Base-by-base conservation (phyloP, 768 basidiomycete species). In the Dacryopinax primogenitus region DNA sequence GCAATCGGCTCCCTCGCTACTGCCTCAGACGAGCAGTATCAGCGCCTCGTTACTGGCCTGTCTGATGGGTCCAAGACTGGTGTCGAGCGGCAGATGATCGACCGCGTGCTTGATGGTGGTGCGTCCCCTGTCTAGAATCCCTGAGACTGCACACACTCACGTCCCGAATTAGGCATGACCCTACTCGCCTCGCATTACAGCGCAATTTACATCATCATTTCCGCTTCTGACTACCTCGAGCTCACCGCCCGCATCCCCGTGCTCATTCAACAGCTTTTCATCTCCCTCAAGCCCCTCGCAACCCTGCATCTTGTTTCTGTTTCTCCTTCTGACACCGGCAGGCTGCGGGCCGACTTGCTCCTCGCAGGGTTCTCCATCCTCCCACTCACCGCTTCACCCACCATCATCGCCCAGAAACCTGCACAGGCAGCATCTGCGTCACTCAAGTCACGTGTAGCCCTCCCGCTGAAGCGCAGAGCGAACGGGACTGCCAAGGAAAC, bases 41-140 rank as follows among this genome's bases (percentile, higher is more conserved):
- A 92, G 73, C 74, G 81, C 1, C 76, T 90, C 67, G 79, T 90
- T 63, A 79, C 83, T 6, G 77, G 79, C 68, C 76, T 91, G 66
- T 18, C 47, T 73, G 74, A 74, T 65, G 62, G 63, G 36, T 58
- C 62, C 12, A 79, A 78, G 18, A 74, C 80, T 67, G 71, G 76
- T 34, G 84, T 90, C 33, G 90, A 93, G 70, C 86, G 82, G 71
- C 85, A 91, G 72, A 83, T 93, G 78, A 76, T 92, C 32, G 91
- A 94, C 73, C 80, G 92, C 67, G 76, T 94, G 67, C 77, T 91
- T 16, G 90, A 90, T 74, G 81, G 83, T 77, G 91, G 91, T 92
- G 71, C 63, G 79, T 74, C 16, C 39, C 26, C 26, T 33, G 30
- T 18, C n/a, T 23, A n/a, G 13, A 23, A 16, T 34, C 36, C 2